Conservation (phyloP, 1,139 yeast species). For the Yamadazyma triangularis region DNA sequence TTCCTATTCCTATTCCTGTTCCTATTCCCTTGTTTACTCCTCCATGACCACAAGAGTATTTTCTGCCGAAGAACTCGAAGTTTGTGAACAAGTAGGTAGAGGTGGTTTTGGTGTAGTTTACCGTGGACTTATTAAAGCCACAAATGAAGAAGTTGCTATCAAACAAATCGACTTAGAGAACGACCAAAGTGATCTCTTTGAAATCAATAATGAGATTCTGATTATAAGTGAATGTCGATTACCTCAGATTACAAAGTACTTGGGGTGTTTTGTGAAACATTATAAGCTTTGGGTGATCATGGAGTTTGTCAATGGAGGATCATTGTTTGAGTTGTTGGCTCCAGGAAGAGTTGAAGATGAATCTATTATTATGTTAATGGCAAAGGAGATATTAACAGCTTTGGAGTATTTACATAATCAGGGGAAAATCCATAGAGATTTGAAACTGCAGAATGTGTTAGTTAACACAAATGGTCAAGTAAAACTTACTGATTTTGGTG, state of each 20-base stretch:
- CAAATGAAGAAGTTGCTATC: slow-evolving; percentile 54
- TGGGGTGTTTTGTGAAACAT: slow-evolving; percentile 78
- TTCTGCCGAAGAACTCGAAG: slow-evolving; percentile 41
- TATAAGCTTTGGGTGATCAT: slow-evolving; percentile 80
- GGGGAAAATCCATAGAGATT: slow-evolving; percentile 82
- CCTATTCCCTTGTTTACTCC: too few species aligned
- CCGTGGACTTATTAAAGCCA: slow-evolving; percentile 56
- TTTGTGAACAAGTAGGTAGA: slow-evolving; percentile 75
- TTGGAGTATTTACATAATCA: slow-evolving; percentile 67
- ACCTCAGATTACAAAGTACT: slow-evolving; percentile 66
- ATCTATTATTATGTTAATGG: slow-evolving; percentile 50
- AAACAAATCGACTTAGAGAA: slow-evolving; percentile 77
- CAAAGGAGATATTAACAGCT: slow-evolving; percentile 60
- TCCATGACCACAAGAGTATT: slow-evolving; percentile 17
- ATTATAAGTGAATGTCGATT: slow-evolving; percentile 72
- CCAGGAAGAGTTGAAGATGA: slow-evolving; percentile 55
- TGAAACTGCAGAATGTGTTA: slow-evolving; percentile 80
- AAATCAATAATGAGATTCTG: slow-evolving; percentile 74
- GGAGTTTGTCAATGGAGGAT: slow-evolving; percentile 86
- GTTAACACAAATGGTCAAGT: slow-evolving; percentile 70
- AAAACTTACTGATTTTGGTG: slow-evolving; percentile 94
- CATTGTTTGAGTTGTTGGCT: slow-evolving; percentile 60
- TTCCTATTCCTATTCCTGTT: too few species aligned
- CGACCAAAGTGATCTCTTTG: slow-evolving; percentile 70
- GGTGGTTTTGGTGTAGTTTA: slow-evolving; percentile 91